A percentile compares a stretch with the other conserved stretches of the same genome.
phyloP scores from a whole-genome alignment of 352 stramenopile species.

The Phytophthora constricta region DNA sequence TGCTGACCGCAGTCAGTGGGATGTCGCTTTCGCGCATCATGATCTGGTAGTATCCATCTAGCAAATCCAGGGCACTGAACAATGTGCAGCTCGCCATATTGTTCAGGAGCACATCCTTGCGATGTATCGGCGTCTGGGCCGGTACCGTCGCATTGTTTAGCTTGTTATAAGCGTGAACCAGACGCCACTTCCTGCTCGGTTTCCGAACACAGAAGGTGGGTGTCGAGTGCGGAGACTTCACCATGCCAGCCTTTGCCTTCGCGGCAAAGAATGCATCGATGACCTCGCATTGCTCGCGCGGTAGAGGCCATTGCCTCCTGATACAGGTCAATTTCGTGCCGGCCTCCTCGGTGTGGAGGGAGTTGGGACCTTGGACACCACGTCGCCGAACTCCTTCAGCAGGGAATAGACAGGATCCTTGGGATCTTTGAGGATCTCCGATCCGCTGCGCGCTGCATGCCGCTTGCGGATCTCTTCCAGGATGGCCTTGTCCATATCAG shows the following conservation, averaged over 20 bases:
- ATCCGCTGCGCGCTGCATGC: not conserved
- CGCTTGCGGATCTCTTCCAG: not conserved
- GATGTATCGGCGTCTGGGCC: slow-evolving; percentile 33
- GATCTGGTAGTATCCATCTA: not conserved
- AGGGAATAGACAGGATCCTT: slow-evolving; percentile 13
- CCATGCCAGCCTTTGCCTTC: slow-evolving; percentile 16
- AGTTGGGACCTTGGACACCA: slow-evolving; percentile 27
- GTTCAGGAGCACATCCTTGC: slow-evolving; percentile 34
- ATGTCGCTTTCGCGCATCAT: slow-evolving; percentile 13
- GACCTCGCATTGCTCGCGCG: slow-evolving; percentile 27
- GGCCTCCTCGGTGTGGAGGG: slow-evolving; percentile 15
- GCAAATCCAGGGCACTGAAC: slow-evolving; percentile 8
- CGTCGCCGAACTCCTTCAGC: slow-evolving; percentile 12
- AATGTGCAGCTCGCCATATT: slow-evolving; percentile 15
- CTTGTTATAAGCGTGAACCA: slow-evolving; percentile 47
- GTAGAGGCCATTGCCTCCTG: slow-evolving; percentile 31
- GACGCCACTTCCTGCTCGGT: slow-evolving; percentile 25
- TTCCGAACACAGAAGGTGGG: slow-evolving; percentile 16
- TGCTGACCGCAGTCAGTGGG: slow-evolving; percentile 20
- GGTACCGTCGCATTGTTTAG: slow-evolving; percentile 33
- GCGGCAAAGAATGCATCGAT: slow-evolving; percentile 38
- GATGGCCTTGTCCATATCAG: slow-evolving; percentile 1
- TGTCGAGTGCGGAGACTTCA: slow-evolving; percentile 26
- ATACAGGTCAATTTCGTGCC: slow-evolving; percentile 37
- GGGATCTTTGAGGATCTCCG: not conserved